Evolutionary conservation across 2,329 filamentous ascomycete genomes (phyloP).

Genomic region (Sarocladium kiliense): DNA sequence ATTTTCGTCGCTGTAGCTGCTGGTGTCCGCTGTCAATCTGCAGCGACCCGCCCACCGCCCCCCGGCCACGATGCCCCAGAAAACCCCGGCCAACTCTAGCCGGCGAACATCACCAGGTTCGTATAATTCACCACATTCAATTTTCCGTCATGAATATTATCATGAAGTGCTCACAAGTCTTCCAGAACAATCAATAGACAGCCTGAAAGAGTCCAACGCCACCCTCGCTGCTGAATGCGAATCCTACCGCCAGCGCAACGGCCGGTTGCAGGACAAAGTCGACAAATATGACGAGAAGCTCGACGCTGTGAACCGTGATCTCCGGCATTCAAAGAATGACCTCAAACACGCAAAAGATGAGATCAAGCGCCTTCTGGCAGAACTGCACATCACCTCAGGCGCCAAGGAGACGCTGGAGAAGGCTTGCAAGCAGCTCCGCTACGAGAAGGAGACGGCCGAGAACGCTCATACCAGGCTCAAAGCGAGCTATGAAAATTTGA

Average conservation of each 20-base stretch:
- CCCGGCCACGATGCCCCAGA: slow-evolving; percentile 1
- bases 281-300: not conserved
- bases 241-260: not conserved
- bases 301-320: not conserved
- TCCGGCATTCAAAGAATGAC: not conserved
- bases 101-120: slow-evolving; percentile 3
- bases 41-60: not conserved
- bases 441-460: not conserved
- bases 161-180: too few relatives aligned
- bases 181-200: not conserved
- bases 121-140: not conserved
- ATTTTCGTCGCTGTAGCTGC: not conserved
- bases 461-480: not conserved
- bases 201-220: not conserved
- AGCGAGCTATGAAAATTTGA: not conserved
- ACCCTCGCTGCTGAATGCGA: not conserved
- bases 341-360: not conserved
- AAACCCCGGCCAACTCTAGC: slow-evolving; percentile 3
- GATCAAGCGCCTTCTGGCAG: not conserved
- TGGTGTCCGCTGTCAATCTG: not conserved
- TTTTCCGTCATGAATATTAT: too few relatives aligned
- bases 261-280: not conserved
- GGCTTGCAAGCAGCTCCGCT: not conserved
- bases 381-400: not conserved
- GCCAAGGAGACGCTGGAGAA: not conserved